Evolutionary conservation across 2,329 filamentous ascomycete species (phyloP).

Genomic region (Microsporum audouinii): DNA sequence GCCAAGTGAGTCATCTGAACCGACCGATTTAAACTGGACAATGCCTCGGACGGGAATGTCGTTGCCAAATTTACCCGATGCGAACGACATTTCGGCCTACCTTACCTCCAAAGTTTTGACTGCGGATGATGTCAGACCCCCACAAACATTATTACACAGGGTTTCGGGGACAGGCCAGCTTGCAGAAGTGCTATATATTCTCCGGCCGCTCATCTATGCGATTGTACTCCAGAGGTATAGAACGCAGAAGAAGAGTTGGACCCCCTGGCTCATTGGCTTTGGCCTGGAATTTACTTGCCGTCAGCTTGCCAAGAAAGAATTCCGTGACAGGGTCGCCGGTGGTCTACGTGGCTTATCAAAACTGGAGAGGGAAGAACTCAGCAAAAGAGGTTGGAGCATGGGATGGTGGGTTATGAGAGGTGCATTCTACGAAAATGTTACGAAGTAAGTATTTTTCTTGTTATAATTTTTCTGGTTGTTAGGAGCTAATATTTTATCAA

Average conservation of each 20-base stretch:
- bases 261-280: conserved; percentile 80
- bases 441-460: conserved; percentile 40
- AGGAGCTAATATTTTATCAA: conserved; percentile 24
- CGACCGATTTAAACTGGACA: conserved; percentile 52
- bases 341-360: conserved; percentile 67
- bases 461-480: neutral
- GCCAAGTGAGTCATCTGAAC: conserved; percentile 28
- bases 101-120: conserved; percentile 82
- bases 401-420: conserved; percentile 95
- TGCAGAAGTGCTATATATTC: conserved; percentile 83
- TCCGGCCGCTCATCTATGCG: conserved; percentile 80
- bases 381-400: conserved; percentile 76
- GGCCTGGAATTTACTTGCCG: conserved; percentile 77
- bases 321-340: conserved; percentile 52
- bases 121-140: conserved; percentile 91
- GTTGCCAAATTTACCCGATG: conserved; percentile 69
- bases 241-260: conserved; percentile 68
- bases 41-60: conserved; percentile 92
- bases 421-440: conserved; percentile 91
- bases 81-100: conserved; percentile 73
- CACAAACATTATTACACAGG: conserved; percentile 71
- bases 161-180: conserved; percentile 60
- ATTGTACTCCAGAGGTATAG: conserved; percentile 64
- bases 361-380: conserved; percentile 81
- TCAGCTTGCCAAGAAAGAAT: conserved; percentile 63